Base-by-base conservation (phyloP, 805 yeast genomes). In the Saccharomycopsis babjevae region DNA sequence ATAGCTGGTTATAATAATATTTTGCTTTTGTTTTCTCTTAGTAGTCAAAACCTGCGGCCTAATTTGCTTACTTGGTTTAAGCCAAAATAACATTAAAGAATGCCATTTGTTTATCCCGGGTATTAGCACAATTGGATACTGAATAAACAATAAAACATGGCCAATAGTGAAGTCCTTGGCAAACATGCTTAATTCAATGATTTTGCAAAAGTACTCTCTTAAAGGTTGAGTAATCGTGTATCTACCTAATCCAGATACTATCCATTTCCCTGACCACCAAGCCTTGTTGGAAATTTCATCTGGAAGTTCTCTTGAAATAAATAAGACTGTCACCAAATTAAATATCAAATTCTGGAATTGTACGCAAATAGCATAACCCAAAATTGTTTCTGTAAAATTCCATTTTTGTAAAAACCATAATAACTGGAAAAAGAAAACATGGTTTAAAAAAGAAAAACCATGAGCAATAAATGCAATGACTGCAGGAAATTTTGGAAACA, bases 201-300 rank as follows among this genome's bases (percentile, higher is more conserved):
- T 69, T 67, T 84, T 84, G 68, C 88, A 83, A 15, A 81, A 60
- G 60, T 73, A 79, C 66, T 84, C 89, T 64, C 88, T 71, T 2
- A 76, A 62, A 3, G 88, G 88, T 61, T 83, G 88, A 1, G 84
- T 76, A 8, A 84, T 61, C 0, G 79, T 71, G 54, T 77, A 71
- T 80, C 81, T 78, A 0, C 87, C 86, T 10, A 84, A 69, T 0
- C 82, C 84, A 0, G 85, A 75, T 1, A 76, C 75, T 6, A 80
- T 62, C 89, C 89, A 84, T 65, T 78, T 80, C 0, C 89, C 88
- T 1, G 88, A 80, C 88, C 88, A 84, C 87, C 87, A 83, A 0
- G 89, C 85, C 56, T 76, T 72, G 65, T 84, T 86, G 0, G 84
- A 70, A 59, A 74, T 73, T 62, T 79, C 85, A 62, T 78, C 81